phyloP scores from a whole-genome alignment of 495 filamentous ascomycete species.

The Neurospora tetrasperma region DNA sequence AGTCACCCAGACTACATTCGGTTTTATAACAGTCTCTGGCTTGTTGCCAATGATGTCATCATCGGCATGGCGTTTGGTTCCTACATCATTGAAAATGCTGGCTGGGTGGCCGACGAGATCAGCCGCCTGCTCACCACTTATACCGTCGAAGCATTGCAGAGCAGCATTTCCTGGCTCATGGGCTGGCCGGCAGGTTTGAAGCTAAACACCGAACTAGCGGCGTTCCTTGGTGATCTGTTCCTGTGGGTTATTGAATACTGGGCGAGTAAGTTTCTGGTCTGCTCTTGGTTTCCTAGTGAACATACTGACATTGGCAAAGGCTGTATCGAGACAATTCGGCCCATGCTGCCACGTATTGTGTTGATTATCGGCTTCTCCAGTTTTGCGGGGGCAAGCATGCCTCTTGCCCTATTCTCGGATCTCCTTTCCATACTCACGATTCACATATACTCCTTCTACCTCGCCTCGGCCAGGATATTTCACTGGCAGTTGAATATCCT shows the following conservation, averaged over 20 bases:
- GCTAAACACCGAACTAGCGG: conserved; percentile 87
- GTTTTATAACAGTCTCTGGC: conserved; percentile 98
- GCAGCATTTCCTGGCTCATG: conserved; percentile 92
- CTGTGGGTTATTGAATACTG: conserved; percentile 98
- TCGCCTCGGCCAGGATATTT: conserved; percentile 90
- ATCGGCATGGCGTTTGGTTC: conserved; percentile 94
- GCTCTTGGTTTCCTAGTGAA: background rate
- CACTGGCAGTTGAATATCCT: conserved; percentile 97
- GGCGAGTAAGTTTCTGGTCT: conserved; percentile 52
- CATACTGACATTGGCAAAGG: conserved; percentile 27
- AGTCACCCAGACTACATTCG: conserved; percentile 98
- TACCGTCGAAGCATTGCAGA: conserved; percentile 79
- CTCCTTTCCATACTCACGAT: conserved; percentile 84
- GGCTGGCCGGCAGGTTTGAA: conserved; percentile 97
- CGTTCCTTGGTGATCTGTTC: conserved; percentile 89
- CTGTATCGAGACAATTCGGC: conserved; percentile 64
- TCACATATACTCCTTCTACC: conserved; percentile 97
- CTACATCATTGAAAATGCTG: conserved; percentile 92
- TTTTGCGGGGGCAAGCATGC: conserved; percentile 94
- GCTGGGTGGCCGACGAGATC: conserved; percentile 75
- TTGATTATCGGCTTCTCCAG: conserved; percentile 90
- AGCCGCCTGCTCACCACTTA: conserved; percentile 66
- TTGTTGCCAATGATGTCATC: conserved; percentile 97
- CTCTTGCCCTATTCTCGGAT: conserved; percentile 92
- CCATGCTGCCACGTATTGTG: conserved; percentile 73